These are phyloP conservation scores for Chloranthus sessilifolius DNA, from an alignment of 164 flowering plant genomes.

Conservation along the genomic window DNA sequence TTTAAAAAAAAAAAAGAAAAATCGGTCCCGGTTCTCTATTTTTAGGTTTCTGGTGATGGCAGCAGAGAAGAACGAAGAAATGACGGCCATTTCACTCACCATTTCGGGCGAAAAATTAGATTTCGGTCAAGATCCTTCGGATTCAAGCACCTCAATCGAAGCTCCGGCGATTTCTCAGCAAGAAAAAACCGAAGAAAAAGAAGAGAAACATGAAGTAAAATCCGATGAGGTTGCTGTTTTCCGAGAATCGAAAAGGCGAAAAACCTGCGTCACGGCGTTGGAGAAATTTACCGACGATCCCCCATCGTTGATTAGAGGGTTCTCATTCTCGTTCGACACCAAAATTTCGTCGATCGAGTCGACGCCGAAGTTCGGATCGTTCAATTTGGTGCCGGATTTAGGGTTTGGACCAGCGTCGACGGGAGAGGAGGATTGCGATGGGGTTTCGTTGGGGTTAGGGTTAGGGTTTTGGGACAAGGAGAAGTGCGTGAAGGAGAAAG, in stretches of 20 bases:
- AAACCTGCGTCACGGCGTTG: slow-evolving; percentile 3
- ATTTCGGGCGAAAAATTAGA: not conserved
- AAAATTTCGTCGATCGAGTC: slow-evolving; percentile 1
- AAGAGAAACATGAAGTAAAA: too few relatives aligned
- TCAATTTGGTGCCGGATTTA: too few relatives aligned
- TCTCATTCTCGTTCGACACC: slow-evolving; percentile 7
- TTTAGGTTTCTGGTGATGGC: too few relatives aligned
- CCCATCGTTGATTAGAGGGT: slow-evolving; percentile 1
- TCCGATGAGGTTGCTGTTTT: not conserved
- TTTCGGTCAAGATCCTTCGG: not conserved
- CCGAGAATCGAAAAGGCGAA: slow-evolving; percentile 1
- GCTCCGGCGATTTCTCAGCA: not conserved
- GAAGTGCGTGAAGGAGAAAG: too few relatives aligned
- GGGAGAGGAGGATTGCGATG: too few relatives aligned
- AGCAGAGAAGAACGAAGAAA: not conserved
- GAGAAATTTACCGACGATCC: slow-evolving; percentile 7
- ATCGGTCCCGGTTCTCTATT: too few relatives aligned
- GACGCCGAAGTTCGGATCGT: slow-evolving; percentile 9
- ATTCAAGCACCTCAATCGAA: not conserved
- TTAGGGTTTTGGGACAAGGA: too few relatives aligned
- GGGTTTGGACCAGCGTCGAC: too few relatives aligned
- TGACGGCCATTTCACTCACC: not conserved
- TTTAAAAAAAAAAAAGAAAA: too few relatives aligned
- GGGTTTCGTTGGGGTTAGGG: too few relatives aligned
- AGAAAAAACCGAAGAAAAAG: slow-evolving; percentile 1